Conservation (phyloP, 495 filamentous ascomycete species). For the Penicillium alfredii region DNA sequence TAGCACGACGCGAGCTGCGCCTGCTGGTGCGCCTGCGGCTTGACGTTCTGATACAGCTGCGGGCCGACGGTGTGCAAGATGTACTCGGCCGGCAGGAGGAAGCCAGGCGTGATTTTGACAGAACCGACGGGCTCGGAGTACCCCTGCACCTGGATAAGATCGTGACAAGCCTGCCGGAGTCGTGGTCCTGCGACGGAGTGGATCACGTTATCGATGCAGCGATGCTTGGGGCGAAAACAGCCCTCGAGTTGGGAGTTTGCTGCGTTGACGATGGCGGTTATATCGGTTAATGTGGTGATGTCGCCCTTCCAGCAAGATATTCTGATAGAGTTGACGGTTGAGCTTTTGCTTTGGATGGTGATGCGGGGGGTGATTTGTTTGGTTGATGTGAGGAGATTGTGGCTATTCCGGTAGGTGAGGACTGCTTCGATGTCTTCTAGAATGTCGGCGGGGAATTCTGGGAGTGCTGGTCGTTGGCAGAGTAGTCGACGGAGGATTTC, state of each 20-base stretch:
- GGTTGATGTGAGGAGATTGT: slow-evolving; percentile 13
- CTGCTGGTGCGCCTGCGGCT: neutral
- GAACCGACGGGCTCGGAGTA: slow-evolving; percentile 11
- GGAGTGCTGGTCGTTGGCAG: slow-evolving; percentile 9
- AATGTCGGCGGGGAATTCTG: slow-evolving; percentile 2
- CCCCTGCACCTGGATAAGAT: slow-evolving; percentile 10
- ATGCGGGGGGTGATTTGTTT: slow-evolving; percentile 3
- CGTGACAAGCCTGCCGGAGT: slow-evolving; percentile 17
- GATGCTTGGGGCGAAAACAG: slow-evolving; percentile 20
- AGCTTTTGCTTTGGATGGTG: neutral
- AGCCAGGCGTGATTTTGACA: slow-evolving; percentile 18
- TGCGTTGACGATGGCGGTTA: slow-evolving; percentile 25
- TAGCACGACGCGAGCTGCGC: slow-evolving; percentile 16
- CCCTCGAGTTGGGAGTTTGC: slow-evolving; percentile 18
- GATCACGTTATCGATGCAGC: slow-evolving; percentile 28
- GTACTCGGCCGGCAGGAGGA: slow-evolving; percentile 13
- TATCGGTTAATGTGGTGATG: slow-evolving; percentile 17
- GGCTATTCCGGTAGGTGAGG: slow-evolving; percentile 11
- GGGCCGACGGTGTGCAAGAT: slow-evolving; percentile 24
- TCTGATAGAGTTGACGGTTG: neutral
- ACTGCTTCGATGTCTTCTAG: slow-evolving; percentile 14
- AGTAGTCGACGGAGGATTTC: slow-evolving; percentile 9
- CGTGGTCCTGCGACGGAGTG: slow-evolving; percentile 22
- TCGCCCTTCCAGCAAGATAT: slow-evolving; percentile 22
- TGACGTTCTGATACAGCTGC: slow-evolving; percentile 7